Evolutionary conservation across 768 basidiomycete genomes (phyloP).

Genomic region (Asterophora parasitica): DNA sequence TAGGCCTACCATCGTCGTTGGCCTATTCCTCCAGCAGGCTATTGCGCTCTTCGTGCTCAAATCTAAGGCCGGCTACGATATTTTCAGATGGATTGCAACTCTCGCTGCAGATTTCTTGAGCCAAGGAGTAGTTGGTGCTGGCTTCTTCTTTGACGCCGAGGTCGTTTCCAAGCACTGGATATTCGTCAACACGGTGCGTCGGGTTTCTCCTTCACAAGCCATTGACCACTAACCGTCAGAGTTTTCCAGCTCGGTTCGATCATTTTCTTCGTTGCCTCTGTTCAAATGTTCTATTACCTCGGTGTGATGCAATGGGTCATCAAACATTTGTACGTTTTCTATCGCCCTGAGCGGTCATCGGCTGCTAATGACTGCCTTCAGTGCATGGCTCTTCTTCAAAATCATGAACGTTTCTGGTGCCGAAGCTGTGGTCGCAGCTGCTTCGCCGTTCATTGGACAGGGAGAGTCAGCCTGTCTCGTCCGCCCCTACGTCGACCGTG

Average conservation of each 20-base stretch:
- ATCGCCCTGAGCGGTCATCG: neutral
- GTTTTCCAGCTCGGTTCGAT: conserved; percentile 57
- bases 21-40: conserved; percentile 83
- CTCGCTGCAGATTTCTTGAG: conserved; percentile 75
- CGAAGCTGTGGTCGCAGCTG: conserved; percentile 88
- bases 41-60: conserved; percentile 90
- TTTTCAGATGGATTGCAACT: conserved; percentile 81
- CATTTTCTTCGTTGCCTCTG: conserved; percentile 92
- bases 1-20: conserved; percentile 86
- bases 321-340: conserved; percentile 65
- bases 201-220: conserved; percentile 1
- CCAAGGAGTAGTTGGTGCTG: conserved; percentile 63
- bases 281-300: conserved; percentile 87
- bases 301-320: conserved; percentile 95
- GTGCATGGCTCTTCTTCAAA: conserved; percentile 93
- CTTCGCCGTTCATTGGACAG: conserved; percentile 92
- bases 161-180: conserved; percentile 73
- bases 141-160: conserved; percentile 77
- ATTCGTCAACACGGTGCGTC: conserved; percentile 70
- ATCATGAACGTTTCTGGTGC: conserved; percentile 90
- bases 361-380: conserved; percentile 19
- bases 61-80: conserved; percentile 71
- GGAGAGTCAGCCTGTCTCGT: conserved; percentile 83
- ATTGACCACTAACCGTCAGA: conserved; percentile 3
- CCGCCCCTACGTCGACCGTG: conserved; percentile 70